phyloP scores from a whole-genome alignment of 129 eudicot genomes.

The Escallonia herrerae region DNA sequence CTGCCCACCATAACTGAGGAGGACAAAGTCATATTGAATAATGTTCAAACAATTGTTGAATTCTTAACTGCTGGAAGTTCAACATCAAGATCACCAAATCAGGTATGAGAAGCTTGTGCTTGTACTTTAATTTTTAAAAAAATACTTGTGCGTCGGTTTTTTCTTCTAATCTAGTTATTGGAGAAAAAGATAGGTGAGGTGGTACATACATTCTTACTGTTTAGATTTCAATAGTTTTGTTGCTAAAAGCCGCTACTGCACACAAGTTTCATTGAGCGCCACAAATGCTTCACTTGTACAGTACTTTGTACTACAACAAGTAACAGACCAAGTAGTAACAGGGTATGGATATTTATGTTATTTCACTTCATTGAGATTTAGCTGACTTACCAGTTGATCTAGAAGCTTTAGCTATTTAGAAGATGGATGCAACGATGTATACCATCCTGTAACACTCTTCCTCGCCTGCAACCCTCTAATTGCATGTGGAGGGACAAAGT shows the following conservation, averaged over 20 bases:
- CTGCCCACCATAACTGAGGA: conserved; percentile 81
- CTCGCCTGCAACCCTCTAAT: too few species aligned
- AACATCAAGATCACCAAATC: conserved; percentile 43
- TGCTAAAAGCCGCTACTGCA: neutral
- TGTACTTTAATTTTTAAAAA: neutral
- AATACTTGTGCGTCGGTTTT: neutral
- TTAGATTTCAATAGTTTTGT: neutral
- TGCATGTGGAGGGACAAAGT: too few species aligned
- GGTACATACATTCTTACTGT: neutral
- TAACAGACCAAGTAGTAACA: too few species aligned
- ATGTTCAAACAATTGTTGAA: conserved; percentile 65
- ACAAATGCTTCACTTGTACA: too few species aligned
- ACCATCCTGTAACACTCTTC: too few species aligned
- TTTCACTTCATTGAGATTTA: too few species aligned
- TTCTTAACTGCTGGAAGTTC: conserved; percentile 75
- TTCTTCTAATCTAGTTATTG: neutral
- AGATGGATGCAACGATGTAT: too few species aligned
- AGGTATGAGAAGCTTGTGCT: conserved; percentile 38
- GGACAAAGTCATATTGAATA: conserved; percentile 81
- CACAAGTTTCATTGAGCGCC: too few species aligned
- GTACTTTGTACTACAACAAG: too few species aligned
- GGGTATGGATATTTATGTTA: too few species aligned
- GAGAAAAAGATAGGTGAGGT: neutral
- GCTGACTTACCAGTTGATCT: too few species aligned
- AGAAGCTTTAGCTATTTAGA: too few species aligned